Conservation (phyloP, 306 rosid genomes). For the Cicer chorassanicum region DNA sequence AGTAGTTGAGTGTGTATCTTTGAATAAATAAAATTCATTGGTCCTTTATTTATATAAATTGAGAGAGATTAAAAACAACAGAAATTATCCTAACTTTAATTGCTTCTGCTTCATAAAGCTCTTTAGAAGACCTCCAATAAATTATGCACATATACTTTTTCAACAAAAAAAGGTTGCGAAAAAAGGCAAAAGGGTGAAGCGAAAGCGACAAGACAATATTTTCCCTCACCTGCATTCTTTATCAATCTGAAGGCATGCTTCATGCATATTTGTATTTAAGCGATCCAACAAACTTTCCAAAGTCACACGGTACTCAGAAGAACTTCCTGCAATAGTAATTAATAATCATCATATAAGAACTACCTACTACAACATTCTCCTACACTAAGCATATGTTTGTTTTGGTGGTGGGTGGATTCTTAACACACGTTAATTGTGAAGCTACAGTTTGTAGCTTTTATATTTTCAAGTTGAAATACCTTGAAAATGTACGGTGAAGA, state of each 20-base stretch:
- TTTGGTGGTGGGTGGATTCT: too few species aligned
- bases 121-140: background rate
- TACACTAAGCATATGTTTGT: background rate
- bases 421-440: too few species aligned
- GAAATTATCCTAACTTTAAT: background rate
- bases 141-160: background rate
- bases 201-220: background rate
- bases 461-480: too few species aligned
- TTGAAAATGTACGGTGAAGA: too few species aligned
- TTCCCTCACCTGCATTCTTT: slow-evolving; percentile 68
- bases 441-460: too few species aligned
- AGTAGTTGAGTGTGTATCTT: background rate
- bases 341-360: slow-evolving; percentile 35
- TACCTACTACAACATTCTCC: background rate
- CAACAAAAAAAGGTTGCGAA: background rate
- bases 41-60: background rate
- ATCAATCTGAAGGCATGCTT: slow-evolving; percentile 77
- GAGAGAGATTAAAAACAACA: background rate
- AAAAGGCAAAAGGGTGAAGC: slow-evolving; percentile 2
- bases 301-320: slow-evolving; percentile 62
- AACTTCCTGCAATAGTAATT: slow-evolving; percentile 52
- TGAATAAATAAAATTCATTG: background rate
- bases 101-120: slow-evolving; percentile 28
- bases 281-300: slow-evolving; percentile 78
- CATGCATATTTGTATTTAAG: slow-evolving; percentile 69